Evolutionary conservation across 805 yeast genomes (phyloP).

Genomic region (Cyberlindnera maritima): DNA sequence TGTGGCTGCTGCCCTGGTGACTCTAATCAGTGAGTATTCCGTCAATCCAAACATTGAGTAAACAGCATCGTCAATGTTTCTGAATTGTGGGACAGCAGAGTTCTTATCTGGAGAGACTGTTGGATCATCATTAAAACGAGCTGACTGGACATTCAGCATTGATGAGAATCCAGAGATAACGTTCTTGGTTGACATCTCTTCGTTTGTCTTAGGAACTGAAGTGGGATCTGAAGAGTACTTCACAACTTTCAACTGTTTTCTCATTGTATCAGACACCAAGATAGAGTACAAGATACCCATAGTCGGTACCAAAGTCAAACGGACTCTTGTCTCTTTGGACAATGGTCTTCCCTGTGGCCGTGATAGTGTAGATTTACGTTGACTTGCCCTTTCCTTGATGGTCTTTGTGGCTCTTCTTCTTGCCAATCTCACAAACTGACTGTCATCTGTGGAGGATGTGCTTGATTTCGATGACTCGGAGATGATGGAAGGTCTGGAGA

Average conservation of each 20-base stretch:
- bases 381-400: conserved; percentile 20
- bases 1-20: conserved; percentile 53
- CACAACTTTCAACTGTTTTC: conserved; percentile 25
- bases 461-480: conserved; percentile 5
- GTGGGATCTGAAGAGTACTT: conserved; percentile 18
- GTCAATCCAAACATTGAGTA: conserved; percentile 38
- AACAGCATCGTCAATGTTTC: conserved; percentile 45
- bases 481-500: background rate
- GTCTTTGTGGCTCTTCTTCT: conserved; percentile 25
- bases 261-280: conserved; percentile 32
- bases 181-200: conserved; percentile 23
- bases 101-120: background rate
- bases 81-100: conserved; percentile 32
- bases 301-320: conserved; percentile 45
- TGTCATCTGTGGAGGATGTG: conserved; percentile 9
- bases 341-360: conserved; percentile 40
- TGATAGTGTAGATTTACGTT: conserved; percentile 13
- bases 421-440: conserved; percentile 25
- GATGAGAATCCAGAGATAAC: conserved; percentile 23
- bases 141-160: conserved; percentile 21
- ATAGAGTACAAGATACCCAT: conserved; percentile 42
- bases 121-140: conserved; percentile 29
- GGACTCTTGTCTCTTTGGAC: conserved; percentile 49
- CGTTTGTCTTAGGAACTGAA: conserved; percentile 15
- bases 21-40: conserved; percentile 46